Evolutionary conservation across 2,329 filamentous ascomycete genomes (phyloP).

Genomic region (Dissoconium aciculare): DNA sequence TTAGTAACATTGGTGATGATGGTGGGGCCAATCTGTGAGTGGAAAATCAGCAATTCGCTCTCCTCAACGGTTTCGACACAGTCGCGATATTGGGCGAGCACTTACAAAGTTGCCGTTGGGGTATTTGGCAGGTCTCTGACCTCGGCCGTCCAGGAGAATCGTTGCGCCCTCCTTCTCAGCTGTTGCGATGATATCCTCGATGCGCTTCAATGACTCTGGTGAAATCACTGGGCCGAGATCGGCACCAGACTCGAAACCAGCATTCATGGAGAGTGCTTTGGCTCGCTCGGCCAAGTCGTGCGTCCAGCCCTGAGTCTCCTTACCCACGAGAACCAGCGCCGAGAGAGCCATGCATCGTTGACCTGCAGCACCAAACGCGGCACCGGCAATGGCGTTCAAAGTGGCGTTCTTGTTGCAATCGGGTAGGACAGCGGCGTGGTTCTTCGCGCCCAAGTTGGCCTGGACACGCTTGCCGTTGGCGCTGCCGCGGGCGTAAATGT

Average conservation of each 20-base stretch:
- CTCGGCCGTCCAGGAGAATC: conserved; percentile 67
- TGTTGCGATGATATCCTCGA: conserved; percentile 58
- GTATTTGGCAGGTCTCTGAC: conserved; percentile 60
- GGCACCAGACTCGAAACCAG: conserved; percentile 65
- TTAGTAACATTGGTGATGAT: conserved; percentile 69
- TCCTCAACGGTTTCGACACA: too few species aligned
- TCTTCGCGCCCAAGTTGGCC: conserved; percentile 78
- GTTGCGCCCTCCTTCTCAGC: conserved; percentile 70
- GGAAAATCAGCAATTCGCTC: not conserved
- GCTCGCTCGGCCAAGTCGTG: conserved; percentile 62
- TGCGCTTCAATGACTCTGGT: conserved; percentile 62
- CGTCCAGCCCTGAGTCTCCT: conserved; percentile 75
- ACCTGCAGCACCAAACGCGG: conserved; percentile 71
- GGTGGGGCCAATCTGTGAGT: conserved; percentile 54
- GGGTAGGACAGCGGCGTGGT: conserved; percentile 69
- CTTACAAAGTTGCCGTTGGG: conserved; percentile 65
- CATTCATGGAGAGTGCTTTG: conserved; percentile 57
- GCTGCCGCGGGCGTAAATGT: conserved; percentile 64
- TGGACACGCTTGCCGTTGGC: conserved; percentile 80
- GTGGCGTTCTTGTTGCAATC: conserved; percentile 87
- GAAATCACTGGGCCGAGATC: conserved; percentile 74
- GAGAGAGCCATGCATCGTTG: conserved; percentile 80
- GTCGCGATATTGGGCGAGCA: conserved; percentile 4
- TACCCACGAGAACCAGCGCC: conserved; percentile 67
- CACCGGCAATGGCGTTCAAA: conserved; percentile 67